Evolutionary conservation across 371 early-diverging fungal species (phyloP).

Genomic region (Lichtheimia ramosa): DNA sequence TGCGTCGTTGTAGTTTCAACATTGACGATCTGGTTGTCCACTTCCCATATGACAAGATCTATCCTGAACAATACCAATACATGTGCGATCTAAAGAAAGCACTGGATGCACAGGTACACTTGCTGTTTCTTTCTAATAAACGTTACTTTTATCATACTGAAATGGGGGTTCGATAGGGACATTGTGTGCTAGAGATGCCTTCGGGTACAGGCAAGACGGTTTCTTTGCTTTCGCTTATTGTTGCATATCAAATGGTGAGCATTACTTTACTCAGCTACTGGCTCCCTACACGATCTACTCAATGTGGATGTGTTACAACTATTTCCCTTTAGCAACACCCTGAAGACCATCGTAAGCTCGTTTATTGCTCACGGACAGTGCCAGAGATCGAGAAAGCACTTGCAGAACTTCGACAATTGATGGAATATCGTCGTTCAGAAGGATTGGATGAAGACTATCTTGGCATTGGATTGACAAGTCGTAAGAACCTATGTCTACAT

Average conservation of each 20-base stretch:
- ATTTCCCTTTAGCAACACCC: constrained; percentile 61
- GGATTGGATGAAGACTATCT: constrained; percentile 83
- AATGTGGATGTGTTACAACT: background rate
- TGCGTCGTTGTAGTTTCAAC: constrained; percentile 58
- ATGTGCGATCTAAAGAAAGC: constrained; percentile 96
- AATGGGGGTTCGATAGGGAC: constrained; percentile 64
- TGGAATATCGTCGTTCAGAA: constrained; percentile 76
- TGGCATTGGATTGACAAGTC: constrained; percentile 94
- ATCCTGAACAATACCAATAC: constrained; percentile 99
- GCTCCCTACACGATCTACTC: no score
- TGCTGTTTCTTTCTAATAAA: no score
- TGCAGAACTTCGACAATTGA: constrained; percentile 92
- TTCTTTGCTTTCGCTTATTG: constrained; percentile 93
- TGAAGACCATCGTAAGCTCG: constrained; percentile 89
- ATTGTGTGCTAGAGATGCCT: constrained; percentile 99
- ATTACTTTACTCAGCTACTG: background rate
- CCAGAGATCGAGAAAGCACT: constrained; percentile 99
- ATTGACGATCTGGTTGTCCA: constrained; percentile 95
- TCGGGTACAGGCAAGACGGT: constrained; percentile 99
- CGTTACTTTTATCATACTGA: background rate
- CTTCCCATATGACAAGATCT: constrained; percentile 99
- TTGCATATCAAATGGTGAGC: constrained; percentile 92
- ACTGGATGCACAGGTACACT: constrained; percentile 83
- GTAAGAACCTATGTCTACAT: constrained; percentile 97
- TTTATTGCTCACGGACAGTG: constrained; percentile 99